phyloP scores from a whole-genome alignment of 192 early-diverging fungal species.

The Powellomyces hirtus region DNA sequence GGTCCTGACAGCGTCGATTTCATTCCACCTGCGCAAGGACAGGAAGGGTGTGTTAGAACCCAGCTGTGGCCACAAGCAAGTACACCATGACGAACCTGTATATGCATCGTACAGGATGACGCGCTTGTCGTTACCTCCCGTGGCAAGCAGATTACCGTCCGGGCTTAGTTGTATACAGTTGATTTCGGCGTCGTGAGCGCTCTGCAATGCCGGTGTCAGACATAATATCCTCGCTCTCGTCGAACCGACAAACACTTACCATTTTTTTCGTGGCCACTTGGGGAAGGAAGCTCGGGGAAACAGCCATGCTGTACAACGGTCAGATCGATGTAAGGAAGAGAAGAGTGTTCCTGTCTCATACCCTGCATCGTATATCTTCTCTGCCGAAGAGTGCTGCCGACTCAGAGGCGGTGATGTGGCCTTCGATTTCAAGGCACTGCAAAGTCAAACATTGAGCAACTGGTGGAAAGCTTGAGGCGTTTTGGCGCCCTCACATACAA shows the following conservation, averaged over 20 bases:
- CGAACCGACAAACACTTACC: no score
- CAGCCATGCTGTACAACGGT: no score
- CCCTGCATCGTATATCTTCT: background rate
- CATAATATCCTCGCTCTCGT: background rate
- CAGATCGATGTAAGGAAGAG: background rate
- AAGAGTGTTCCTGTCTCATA: background rate
- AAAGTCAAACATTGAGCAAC: background rate
- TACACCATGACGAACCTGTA: slow-evolving; percentile 56
- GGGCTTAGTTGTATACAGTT: slow-evolving; percentile 74
- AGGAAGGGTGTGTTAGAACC: background rate
- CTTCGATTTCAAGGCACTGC: slow-evolving; percentile 33
- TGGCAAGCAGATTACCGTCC: slow-evolving; percentile 71
- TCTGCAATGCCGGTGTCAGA: slow-evolving; percentile 30
- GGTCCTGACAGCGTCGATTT: slow-evolving; percentile 72
- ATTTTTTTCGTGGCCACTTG: background rate
- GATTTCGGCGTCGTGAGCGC: slow-evolving; percentile 74
- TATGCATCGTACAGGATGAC: slow-evolving; percentile 83
- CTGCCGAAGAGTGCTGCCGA: background rate
- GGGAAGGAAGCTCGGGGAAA: background rate
- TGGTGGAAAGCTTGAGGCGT: no score
- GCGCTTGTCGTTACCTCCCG: slow-evolving; percentile 91
- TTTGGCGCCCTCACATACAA: slow-evolving; percentile 50
- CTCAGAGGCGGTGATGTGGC: slow-evolving; percentile 2
- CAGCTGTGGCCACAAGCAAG: background rate
- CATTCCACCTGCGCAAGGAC: slow-evolving; percentile 28